Conservation (phyloP, 1,284 basidiomycete genomes). For the Apiotrichum siamense region DNA sequence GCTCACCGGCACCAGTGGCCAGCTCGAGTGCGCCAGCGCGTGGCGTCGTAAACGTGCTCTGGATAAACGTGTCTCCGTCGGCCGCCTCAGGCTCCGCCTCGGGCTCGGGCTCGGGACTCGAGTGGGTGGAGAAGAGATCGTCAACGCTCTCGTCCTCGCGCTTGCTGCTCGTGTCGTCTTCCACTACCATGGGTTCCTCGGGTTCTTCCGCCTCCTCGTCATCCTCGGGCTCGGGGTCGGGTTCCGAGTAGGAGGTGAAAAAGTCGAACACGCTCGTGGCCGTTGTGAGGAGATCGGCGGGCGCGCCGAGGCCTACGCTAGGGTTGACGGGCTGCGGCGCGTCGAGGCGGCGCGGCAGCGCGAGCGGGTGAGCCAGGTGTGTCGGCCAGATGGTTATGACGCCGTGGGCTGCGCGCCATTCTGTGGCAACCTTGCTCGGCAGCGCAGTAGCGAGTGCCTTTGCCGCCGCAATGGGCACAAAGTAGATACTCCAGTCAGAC, state of each 20-base stretch:
- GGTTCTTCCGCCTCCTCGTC: slow-evolving; percentile 11
- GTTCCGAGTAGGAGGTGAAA: slow-evolving; percentile 26
- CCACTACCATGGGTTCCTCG: slow-evolving; percentile 7
- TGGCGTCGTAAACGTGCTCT: slow-evolving; percentile 7
- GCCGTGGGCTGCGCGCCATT: slow-evolving; percentile 22
- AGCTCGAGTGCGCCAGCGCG: slow-evolving; percentile 5
- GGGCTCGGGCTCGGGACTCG: slow-evolving; percentile 5
- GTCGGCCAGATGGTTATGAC: slow-evolving; percentile 39
- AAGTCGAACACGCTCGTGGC: slow-evolving; percentile 33
- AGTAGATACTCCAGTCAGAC: slow-evolving; percentile 31
- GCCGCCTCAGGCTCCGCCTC: not conserved
- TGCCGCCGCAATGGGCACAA: slow-evolving; percentile 24
- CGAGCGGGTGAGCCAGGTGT: slow-evolving; percentile 21
- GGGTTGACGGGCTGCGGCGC: not conserved
- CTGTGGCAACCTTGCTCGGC: slow-evolving; percentile 5
- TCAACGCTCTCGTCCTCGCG: slow-evolving; percentile 20
- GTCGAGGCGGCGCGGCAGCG: not conserved
- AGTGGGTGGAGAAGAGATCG: slow-evolving; percentile 37
- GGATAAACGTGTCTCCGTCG: slow-evolving; percentile 5
- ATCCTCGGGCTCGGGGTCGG: slow-evolving; percentile 7
- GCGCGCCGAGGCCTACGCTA: slow-evolving; percentile 6
- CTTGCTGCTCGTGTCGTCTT: slow-evolving; percentile 18
- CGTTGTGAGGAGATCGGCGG: slow-evolving; percentile 24
- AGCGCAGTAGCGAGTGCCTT: slow-evolving; percentile 1
- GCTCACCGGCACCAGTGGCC: not conserved